A percentile compares a stretch with the other conserved stretches of the same genome.
Conservation (phyloP, 257 asterid species). For the Jacaranda copaia region DNA sequence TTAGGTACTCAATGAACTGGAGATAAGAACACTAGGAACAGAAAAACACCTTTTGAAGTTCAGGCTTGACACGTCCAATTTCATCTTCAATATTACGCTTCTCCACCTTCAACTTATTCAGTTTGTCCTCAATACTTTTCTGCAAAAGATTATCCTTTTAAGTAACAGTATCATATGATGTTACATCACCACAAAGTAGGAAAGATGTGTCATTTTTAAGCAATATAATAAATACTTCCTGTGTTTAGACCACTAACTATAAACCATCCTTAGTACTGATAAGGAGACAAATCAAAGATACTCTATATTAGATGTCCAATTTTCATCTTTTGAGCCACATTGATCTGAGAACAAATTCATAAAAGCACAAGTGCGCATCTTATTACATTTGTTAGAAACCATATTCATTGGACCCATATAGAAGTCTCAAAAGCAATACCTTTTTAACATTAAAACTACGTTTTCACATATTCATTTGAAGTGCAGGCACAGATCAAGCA, state of each 20-base stretch:
- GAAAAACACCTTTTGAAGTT: slow-evolving; percentile 68
- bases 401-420: slow-evolving; percentile 25
- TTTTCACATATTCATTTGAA: background rate
- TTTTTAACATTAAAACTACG: background rate
- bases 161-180: slow-evolving; percentile 27
- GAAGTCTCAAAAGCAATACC: slow-evolving; percentile 11
- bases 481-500: slow-evolving; percentile 8
- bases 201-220: slow-evolving; percentile 16
- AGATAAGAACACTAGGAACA: slow-evolving; percentile 30
- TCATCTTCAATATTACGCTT: slow-evolving; percentile 75
- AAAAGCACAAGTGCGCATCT: background rate
- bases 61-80: slow-evolving; percentile 79
- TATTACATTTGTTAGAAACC: slow-evolving; percentile 21
- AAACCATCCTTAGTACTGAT: slow-evolving; percentile 3
- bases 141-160: slow-evolving; percentile 48
- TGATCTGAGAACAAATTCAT: slow-evolving; percentile 2
- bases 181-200: slow-evolving; percentile 10
- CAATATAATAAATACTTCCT: slow-evolving; percentile 13
- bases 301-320: slow-evolving; percentile 3
- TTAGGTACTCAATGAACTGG: slow-evolving; percentile 22
- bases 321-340: background rate
- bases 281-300: background rate
- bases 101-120: slow-evolving; percentile 77
- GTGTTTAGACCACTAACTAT: background rate
- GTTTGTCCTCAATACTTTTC: slow-evolving; percentile 93